Percentiles rank a stretch among this genome's conserved stretches.
phyloP scores from a whole-genome alignment of 768 basidiomycete species.

The Xanthoconium stramineum region DNA sequence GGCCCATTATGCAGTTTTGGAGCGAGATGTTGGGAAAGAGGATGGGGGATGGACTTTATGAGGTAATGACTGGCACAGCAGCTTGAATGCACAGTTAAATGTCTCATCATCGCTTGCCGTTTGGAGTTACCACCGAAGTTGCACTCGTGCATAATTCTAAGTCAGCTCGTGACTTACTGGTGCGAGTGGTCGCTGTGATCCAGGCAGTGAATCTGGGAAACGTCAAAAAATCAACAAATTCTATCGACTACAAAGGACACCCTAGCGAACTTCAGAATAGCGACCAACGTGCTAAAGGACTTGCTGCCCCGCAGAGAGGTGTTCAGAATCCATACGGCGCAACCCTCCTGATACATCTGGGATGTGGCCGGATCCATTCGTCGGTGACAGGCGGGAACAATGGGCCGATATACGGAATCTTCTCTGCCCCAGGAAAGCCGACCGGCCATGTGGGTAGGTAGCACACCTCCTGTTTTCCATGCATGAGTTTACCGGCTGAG shows the following conservation, averaged over 20 bases:
- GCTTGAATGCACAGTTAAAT: not conserved
- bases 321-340: slow-evolving; percentile 2
- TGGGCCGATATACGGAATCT: not conserved
- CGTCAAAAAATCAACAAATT: not conserved
- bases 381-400: not conserved
- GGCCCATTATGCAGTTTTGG: slow-evolving; percentile 86
- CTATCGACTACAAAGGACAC: not conserved
- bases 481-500: not conserved
- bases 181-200: too few relatives aligned
- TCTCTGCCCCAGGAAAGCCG: slow-evolving; percentile 1
- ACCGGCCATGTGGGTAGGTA: slow-evolving; percentile 22
- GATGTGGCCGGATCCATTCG: slow-evolving; percentile 13
- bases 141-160: too few relatives aligned
- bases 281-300: not conserved
- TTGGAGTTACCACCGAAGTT: too few relatives aligned
- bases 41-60: slow-evolving; percentile 60
- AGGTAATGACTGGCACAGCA: slow-evolving; percentile 49
- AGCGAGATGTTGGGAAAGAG: slow-evolving; percentile 60
- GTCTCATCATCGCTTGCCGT: too few relatives aligned
- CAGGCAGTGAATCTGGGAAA: too few relatives aligned
- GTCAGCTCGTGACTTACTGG: too few relatives aligned
- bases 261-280: not conserved
- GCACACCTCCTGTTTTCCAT: slow-evolving; percentile 12
- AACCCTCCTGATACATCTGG: not conserved
- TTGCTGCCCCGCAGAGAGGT: not conserved